Conservation (phyloP, 2,329 filamentous ascomycete species). For the Xylaria hypoxylon region DNA sequence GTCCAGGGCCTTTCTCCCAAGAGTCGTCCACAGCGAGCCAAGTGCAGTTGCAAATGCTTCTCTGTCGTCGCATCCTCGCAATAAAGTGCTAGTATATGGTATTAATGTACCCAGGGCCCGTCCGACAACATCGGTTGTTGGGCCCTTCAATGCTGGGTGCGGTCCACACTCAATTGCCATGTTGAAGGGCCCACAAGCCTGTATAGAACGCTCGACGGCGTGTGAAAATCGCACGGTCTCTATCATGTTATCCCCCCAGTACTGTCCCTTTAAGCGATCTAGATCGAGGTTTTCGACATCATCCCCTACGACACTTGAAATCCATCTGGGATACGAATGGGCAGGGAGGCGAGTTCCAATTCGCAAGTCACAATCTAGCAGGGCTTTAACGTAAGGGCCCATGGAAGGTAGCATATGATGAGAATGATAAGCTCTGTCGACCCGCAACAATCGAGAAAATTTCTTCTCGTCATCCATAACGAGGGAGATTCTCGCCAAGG, state of each 20-base stretch:
- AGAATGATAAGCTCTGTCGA: constrained; percentile 42
- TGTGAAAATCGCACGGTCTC: constrained; percentile 36
- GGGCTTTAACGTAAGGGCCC: constrained; percentile 28
- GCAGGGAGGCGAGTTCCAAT: too few species aligned
- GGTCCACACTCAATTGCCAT: constrained; percentile 35
- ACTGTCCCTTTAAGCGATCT: constrained; percentile 15
- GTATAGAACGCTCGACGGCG: background rate
- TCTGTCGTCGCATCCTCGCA: constrained; percentile 24
- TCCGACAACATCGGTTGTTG: background rate
- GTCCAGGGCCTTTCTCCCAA: too few species aligned
- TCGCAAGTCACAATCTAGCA: background rate
- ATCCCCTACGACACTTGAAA: too few species aligned
- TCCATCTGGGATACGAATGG: too few species aligned
- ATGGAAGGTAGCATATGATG: constrained; percentile 37
- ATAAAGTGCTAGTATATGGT: constrained; percentile 13
- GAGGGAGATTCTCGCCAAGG: constrained; percentile 22
- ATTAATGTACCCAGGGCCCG: background rate
- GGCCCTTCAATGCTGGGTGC: constrained; percentile 36
- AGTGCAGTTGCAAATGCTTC: too few species aligned
- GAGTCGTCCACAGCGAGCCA: too few species aligned
- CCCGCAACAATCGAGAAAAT: constrained; percentile 32
- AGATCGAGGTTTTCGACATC: too few species aligned
- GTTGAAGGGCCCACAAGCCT: background rate
- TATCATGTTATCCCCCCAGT: constrained; percentile 35
- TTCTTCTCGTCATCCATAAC: constrained; percentile 39